Percentiles rank a stretch among this genome's conserved stretches.
phyloP scores from a whole-genome alignment of 306 rosid species.

The Macrotyloma uniflorum region DNA sequence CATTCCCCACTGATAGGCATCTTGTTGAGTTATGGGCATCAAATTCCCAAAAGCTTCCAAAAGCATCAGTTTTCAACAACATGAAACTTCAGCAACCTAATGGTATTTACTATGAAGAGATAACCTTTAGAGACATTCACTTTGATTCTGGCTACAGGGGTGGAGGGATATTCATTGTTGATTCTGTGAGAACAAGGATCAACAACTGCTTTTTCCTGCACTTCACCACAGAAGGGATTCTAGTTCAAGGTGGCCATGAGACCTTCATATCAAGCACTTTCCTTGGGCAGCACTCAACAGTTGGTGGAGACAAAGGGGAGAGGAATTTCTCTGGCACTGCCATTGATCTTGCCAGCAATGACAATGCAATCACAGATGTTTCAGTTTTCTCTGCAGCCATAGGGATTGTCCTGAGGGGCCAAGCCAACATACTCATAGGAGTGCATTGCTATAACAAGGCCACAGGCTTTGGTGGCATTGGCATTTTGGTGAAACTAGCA shows the following conservation, averaged over 20 bases:
- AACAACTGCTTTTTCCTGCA: conserved; percentile 65
- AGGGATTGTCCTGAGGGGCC: conserved; percentile 63
- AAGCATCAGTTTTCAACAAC: not conserved
- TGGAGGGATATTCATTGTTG: conserved; percentile 58
- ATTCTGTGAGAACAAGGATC: conserved; percentile 59
- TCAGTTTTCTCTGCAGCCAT: conserved; percentile 49
- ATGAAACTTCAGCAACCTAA: conserved; percentile 31
- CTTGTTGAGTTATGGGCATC: conserved; percentile 58
- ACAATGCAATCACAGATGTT: conserved; percentile 56
- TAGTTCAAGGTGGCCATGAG: conserved; percentile 60
- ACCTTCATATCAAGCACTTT: conserved; percentile 57
- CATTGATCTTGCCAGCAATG: conserved; percentile 57
- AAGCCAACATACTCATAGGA: conserved; percentile 64
- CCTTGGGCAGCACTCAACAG: conserved; percentile 64
- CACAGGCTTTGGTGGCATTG: conserved; percentile 62
- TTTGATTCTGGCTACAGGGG: conserved; percentile 64
- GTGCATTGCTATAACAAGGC: conserved; percentile 73
- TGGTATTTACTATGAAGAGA: conserved; percentile 61
- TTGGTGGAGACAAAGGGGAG: conserved; percentile 58
- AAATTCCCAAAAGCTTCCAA: conserved; percentile 12
- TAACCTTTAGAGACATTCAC: conserved; percentile 62
- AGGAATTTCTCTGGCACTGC: conserved; percentile 51
- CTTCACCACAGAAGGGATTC: conserved; percentile 62
- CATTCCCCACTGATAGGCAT: conserved; percentile 56
- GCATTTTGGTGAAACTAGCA: conserved; percentile 52